Percentiles rank a stretch among this genome's conserved stretches.
Evolutionary conservation across 208 protist species (phyloP).

Genomic region (Leishmania aethiopica): DNA sequence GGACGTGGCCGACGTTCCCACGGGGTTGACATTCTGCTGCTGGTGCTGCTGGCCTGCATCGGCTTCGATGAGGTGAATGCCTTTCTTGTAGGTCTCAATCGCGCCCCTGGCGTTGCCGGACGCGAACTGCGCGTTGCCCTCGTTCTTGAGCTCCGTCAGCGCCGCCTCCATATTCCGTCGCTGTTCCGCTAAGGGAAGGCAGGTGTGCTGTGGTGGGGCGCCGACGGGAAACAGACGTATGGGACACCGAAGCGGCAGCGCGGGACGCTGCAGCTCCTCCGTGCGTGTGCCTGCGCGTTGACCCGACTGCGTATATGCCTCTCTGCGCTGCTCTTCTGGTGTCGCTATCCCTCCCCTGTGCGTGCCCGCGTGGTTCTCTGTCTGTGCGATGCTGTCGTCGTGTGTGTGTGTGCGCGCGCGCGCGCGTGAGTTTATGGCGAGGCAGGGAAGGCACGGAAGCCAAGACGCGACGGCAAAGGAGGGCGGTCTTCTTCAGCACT

Average conservation of each 20-base stretch:
- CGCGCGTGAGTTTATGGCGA: background rate
- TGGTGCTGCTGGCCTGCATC: slow-evolving; percentile 4
- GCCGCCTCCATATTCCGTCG: slow-evolving; percentile 24
- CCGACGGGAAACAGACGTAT: background rate
- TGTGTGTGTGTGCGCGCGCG: background rate
- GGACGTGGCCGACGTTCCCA: background rate
- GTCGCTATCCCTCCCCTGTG: background rate
- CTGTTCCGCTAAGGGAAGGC: background rate
- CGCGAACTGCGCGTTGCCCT: slow-evolving; percentile 58
- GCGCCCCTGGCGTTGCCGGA: slow-evolving; percentile 42
- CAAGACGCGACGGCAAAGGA: background rate
- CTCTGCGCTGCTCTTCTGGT: background rate
- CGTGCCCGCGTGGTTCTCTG: background rate
- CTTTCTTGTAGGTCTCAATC: slow-evolving; percentile 37
- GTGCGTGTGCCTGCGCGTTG: background rate
- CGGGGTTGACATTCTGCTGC: background rate
- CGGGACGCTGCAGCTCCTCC: background rate
- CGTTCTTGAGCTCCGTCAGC: slow-evolving; percentile 47
- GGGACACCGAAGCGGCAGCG: background rate
- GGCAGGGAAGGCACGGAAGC: background rate
- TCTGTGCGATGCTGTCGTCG: background rate
- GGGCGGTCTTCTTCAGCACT: no score
- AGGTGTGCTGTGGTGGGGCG: background rate
- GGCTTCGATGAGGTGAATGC: slow-evolving; percentile 31
- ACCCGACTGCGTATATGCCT: background rate